Base-by-base conservation (phyloP, 768 basidiomycete genomes). In the Pleurotus platypus region DNA sequence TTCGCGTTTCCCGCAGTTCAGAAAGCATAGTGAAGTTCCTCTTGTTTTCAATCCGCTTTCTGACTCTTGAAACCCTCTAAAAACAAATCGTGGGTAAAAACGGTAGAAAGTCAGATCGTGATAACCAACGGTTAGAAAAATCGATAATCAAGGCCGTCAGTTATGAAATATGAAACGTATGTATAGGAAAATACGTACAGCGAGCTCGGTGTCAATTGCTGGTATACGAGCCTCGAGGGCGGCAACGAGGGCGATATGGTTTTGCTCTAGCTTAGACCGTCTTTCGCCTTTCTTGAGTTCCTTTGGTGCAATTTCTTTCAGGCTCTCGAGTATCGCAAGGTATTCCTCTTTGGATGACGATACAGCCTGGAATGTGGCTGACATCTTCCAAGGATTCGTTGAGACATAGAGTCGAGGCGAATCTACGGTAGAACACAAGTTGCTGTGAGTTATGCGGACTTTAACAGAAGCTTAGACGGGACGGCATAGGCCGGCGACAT, bases 311-410 rank as follows among this genome's bases (percentile, higher is more conserved):
- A 70, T 69, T 11, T 67, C 69, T 66, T 87, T 88, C 62, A 94
- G 68, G 48, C 77, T 74, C 60, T 85, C 84, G 57, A 92, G 77
- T 45, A 83, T 67, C 4, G 73, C 75, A n/a, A 84, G 56, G 64
- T 92, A 93, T 66, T 94, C 90, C 49, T 85, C 85, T 46, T 80
- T 79, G 12, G 89, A 86, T 3, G 88, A 86, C 12, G 89, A 82
- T 53, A 88, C 71, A 9, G 86, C 78, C 63, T 85, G 79, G 64
- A 94, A 89, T 13, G 87, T 86, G 30, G 90, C 86, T 7, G 86
- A 83, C 43, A 86, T 86, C 74, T 93, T 94, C 91, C 90, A 94
- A 18, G 92, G 92, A 70, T 94, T 94, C 12, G 89, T 90, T 35
- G 92, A 93, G 39, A 81, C 74, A 66, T 91, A 94, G 53, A 94